Conservation (phyloP, 2,329 filamentous ascomycete genomes). For the Calonectria pseudoturangicola region DNA sequence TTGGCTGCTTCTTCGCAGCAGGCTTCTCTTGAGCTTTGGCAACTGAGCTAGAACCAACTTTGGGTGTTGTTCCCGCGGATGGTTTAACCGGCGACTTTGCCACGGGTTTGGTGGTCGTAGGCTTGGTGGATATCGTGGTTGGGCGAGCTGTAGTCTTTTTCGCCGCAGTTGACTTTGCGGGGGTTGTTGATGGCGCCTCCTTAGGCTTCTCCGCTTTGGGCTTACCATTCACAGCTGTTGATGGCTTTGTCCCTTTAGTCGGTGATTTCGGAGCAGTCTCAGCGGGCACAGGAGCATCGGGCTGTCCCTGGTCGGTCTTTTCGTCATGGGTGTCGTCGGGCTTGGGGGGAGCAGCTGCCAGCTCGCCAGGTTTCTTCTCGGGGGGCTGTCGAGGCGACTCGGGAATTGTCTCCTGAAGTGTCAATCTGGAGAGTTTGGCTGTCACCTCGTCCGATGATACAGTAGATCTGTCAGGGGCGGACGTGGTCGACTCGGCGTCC, state of each 20-base stretch:
- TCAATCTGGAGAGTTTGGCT: slow-evolving; percentile 47
- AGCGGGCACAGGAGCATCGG: slow-evolving; percentile 34
- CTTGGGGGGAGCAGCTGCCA: slow-evolving; percentile 56
- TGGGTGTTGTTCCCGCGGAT: slow-evolving; percentile 51
- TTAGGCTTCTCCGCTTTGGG: slow-evolving; percentile 52
- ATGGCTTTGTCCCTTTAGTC: slow-evolving; percentile 42
- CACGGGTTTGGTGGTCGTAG: slow-evolving; percentile 44
- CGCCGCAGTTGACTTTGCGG: slow-evolving; percentile 37
- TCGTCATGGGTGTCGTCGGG: slow-evolving; percentile 47
- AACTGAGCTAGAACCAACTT: slow-evolving; percentile 55
- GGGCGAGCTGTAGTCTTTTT: slow-evolving; percentile 52
- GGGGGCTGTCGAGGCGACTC: slow-evolving; percentile 24
- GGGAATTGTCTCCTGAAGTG: slow-evolving; percentile 41
- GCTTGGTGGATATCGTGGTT: slow-evolving; percentile 52
- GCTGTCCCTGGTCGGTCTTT: slow-evolving; percentile 23
- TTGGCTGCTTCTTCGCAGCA: slow-evolving; percentile 59
- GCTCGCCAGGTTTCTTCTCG: slow-evolving; percentile 41
- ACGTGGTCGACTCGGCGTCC: slow-evolving; percentile 57
- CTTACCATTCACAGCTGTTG: slow-evolving; percentile 49
- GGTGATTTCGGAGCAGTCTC: slow-evolving; percentile 42
- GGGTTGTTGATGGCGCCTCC: slow-evolving; percentile 40
- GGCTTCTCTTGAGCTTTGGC: slow-evolving; percentile 53
- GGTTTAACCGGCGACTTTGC: slow-evolving; percentile 52
- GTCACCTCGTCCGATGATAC: slow-evolving; percentile 54
- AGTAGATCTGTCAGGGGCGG: slow-evolving; percentile 61